phyloP scores from a whole-genome alignment of 352 stramenopile genomes.

The Aphanomyces cochlioides region DNA sequence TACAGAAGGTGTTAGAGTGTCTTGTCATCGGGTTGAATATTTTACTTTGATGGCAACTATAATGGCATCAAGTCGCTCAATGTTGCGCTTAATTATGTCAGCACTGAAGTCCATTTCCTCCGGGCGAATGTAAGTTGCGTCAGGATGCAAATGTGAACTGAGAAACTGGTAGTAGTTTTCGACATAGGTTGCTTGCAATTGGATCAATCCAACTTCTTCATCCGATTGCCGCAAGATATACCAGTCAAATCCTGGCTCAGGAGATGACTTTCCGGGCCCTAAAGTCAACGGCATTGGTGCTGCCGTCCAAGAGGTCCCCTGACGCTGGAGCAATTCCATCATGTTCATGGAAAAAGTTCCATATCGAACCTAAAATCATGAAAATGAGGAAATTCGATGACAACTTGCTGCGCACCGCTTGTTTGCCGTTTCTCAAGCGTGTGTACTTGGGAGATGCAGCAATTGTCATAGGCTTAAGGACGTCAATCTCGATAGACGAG shows the following conservation, averaged over 20 bases:
- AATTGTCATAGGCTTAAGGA: constrained; percentile 29
- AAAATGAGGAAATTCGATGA: constrained; percentile 1
- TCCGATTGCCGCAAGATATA: constrained; percentile 33
- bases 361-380: constrained; percentile 19
- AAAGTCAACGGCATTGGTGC: constrained; percentile 29
- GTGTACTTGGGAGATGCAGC: constrained; percentile 22
- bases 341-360: constrained; percentile 32
- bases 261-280: constrained; percentile 32
- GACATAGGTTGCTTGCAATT: constrained; percentile 33
- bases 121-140: constrained; percentile 33
- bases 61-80: constrained; percentile 40
- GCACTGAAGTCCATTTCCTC: constrained; percentile 40
- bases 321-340: constrained; percentile 35
- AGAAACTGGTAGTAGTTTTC: constrained; percentile 37
- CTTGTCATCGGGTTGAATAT: too few relatives aligned
- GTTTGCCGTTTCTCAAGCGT: constrained; percentile 26
- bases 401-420: constrained; percentile 31
- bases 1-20: neutral
- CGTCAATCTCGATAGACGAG: constrained; percentile 35
- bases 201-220: constrained; percentile 37
- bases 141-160: constrained; percentile 26
- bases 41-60: constrained; percentile 28
- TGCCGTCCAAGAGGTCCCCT: constrained; percentile 33
- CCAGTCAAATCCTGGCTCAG: constrained; percentile 34
- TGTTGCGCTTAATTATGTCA: constrained; percentile 38